Base-by-base conservation (phyloP, 345 rosid genomes). In the Bruguiera gymnorhiza region DNA sequence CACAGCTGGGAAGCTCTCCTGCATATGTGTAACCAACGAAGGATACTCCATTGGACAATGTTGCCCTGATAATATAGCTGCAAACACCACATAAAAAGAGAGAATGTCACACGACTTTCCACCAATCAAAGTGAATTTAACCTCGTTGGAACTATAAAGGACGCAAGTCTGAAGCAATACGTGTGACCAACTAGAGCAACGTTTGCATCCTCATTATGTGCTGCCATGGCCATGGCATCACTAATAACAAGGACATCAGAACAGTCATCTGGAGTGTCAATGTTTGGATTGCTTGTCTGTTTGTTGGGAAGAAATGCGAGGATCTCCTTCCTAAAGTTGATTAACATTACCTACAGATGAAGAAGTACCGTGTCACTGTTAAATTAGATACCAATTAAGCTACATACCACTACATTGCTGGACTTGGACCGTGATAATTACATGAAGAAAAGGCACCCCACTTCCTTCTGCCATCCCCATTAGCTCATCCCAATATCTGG, bases 1-100 rank as follows among this genome's bases (percentile, higher is more conserved):
- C 88, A 34, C 91, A 85, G 76, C 87, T 87, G 10, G 88, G 91
- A 43, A 85, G 87, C 79, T 85, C 91, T 67, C 87, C 91, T n/a
- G 91, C 87, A 23, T 83, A 87, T 6, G 88, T 79, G 68, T 87
- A 87, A 26, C 86, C 80, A 50, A 75, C 29, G 70, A 81, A 87
- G 32, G 78, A 71, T 26, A 66, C 11, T 19, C 84, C 83, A 62
- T 60, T 78, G 26, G 85, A 53, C 71, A 85, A 71, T 36, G 65
- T 82, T 34, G 79, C 81, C 65, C 64, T 85, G 63, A 87, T 65
- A 70, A 85, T 51, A 67, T 85, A 85, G 55, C 88, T 87, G 83
- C 72, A 73, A 43, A 64, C 34, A 0, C 39, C 63, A 60, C 23
- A 30, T 29, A 26, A 36, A 36, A 43, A 68, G 16, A 8, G 6